Evolutionary conservation across 495 filamentous ascomycete genomes (phyloP).

Genomic region (Xanthoparmelia taractica): DNA sequence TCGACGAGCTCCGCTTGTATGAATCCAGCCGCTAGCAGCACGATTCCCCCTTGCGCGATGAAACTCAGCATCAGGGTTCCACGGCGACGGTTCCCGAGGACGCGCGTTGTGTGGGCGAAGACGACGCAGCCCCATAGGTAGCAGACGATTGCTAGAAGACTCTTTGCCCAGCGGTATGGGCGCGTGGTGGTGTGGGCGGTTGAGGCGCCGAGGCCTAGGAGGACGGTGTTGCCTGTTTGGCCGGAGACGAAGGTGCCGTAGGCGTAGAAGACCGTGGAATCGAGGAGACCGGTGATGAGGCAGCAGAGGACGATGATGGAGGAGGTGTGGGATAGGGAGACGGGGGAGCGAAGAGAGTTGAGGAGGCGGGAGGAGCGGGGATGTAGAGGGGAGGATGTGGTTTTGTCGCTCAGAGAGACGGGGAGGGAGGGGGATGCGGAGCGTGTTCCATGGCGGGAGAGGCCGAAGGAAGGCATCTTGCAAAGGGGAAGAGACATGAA

Average conservation of each 20-base stretch:
- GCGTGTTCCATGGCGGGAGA: neutral
- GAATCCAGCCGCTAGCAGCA: slow-evolving; percentile 50
- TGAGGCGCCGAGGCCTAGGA: slow-evolving; percentile 54
- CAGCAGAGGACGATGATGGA: slow-evolving; percentile 48
- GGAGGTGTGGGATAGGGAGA: slow-evolving; percentile 36
- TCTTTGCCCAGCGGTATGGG: slow-evolving; percentile 53
- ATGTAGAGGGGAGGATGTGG: neutral
- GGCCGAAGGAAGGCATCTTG: neutral
- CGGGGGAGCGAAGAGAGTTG: neutral
- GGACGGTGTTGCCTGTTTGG: slow-evolving; percentile 61
- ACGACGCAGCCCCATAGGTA: slow-evolving; percentile 49
- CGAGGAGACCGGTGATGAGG: slow-evolving; percentile 52
- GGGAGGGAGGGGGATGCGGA: neutral
- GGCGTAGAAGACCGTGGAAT: slow-evolving; percentile 45
- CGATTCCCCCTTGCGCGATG: slow-evolving; percentile 43
- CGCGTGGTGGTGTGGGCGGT: slow-evolving; percentile 37
- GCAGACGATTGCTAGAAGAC: slow-evolving; percentile 45
- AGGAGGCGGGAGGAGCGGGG: neutral
- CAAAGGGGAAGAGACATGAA: too few species aligned
- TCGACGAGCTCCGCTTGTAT: slow-evolving; percentile 45
- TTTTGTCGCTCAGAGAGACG: neutral
- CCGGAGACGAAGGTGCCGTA: slow-evolving; percentile 56
- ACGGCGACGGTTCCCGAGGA: slow-evolving; percentile 37
- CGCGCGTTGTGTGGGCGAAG: slow-evolving; percentile 35
- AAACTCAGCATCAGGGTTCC: slow-evolving; percentile 49